phyloP scores from a whole-genome alignment of 257 asterid genomes.

The Osmanthus fragrans region DNA sequence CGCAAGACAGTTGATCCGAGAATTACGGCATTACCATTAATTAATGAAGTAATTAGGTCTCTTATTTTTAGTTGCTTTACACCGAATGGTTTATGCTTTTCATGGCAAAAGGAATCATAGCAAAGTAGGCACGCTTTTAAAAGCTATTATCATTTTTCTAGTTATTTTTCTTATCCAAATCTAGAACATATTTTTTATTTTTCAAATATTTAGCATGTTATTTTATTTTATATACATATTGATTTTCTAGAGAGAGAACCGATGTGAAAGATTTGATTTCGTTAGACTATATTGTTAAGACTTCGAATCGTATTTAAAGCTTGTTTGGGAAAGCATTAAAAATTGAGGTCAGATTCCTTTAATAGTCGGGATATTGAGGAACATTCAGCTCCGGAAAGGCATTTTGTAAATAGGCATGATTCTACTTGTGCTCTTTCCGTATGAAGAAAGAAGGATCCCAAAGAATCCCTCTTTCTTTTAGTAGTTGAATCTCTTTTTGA shows the following conservation, averaged over 20 bases:
- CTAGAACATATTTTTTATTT: background rate
- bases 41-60: background rate
- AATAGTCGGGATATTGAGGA: too few species aligned
- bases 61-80: constrained; percentile 36
- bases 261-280: too few species aligned
- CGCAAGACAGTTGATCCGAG: constrained; percentile 18
- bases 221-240: background rate
- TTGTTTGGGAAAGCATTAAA: too few species aligned
- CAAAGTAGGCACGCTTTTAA: constrained; percentile 56
- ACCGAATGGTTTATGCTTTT: constrained; percentile 57
- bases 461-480: too few species aligned
- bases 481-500: too few species aligned
- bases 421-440: too few species aligned
- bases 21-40: constrained; percentile 30
- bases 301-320: too few species aligned
- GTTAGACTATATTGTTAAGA: too few species aligned
- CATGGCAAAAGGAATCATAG: constrained; percentile 39
- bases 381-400: too few species aligned
- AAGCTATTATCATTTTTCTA: background rate
- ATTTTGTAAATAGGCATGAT: too few species aligned
- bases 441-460: too few species aligned
- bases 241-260: background rate
- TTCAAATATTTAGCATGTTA: background rate
- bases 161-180: background rate
- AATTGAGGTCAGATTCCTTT: too few species aligned